Base-by-base conservation (phyloP, 2,329 filamentous ascomycete species). In the Cadophora gregata region DNA sequence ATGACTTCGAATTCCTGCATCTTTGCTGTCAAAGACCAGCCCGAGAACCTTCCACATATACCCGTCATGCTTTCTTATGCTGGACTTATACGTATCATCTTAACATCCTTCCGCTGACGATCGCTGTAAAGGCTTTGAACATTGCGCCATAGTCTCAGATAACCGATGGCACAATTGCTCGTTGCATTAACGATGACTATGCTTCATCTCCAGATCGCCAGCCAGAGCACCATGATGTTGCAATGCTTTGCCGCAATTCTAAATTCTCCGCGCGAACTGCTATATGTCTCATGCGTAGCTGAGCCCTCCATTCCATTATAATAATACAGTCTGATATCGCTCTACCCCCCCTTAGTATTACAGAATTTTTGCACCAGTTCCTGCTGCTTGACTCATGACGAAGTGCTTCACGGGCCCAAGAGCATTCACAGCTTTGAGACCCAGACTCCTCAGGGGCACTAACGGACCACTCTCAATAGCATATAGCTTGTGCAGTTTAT, bases 401-500 rank as follows among this genome's bases (percentile, higher is more conserved):
- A 94, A 93, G 53, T 84, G 86, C 84, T 98, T 98, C 65, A 97
- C 75, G 45, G 90, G 87, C 0, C 87, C 85, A 75, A 97, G 75
- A 1, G 86, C 85, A 79, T 97, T 90, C 68, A 97, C 90, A 8
- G 90, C 87, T 69, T 83, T 86, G 69, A 98, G 79, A 0, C 95
- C 95, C 56, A 93, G 75, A 62, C 92, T 94, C 69, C 95, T 85
- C 60, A 94, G 82, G 72, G 90, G 90, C 21, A 97, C 91, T 38
- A 98, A 80, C 0, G 93, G 93, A 0, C 92, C 92, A 68, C 86
- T 89, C 25, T 88, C 88, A 0, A 93, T 88, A n/a, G 90, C 90
- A 79, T 97, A 98, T 51, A 97, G 80, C 81, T 95, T 97, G 79
- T 97, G 93, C 72, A 98, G 82, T 81, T 97, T 95, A 80, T 98